Evolutionary conservation across 768 basidiomycete genomes (phyloP), one percentile per base, ranked within the genome.

Genomic region (Boletus speciosus): DNA sequence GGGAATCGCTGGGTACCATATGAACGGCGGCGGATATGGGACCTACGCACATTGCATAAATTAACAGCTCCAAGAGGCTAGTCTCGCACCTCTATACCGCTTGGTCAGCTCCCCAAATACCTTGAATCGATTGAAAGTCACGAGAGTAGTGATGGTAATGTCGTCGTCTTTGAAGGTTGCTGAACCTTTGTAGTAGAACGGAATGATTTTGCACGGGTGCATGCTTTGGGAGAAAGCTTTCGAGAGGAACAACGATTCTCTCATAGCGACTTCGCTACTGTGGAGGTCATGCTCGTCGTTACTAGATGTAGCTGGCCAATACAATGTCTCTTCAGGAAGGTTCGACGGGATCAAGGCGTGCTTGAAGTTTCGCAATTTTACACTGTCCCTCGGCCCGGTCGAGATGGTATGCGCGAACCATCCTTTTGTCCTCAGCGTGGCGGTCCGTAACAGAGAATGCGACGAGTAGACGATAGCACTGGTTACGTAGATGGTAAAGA

Each of bases 11-110:
- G 10, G 71, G 63, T 29, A 78, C 78, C 49, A 92, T 80, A 61
- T 94, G 90, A 16, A 93, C 79, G 0, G 91, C 84, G 3, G 86
- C 92, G 15, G 92, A 93, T 55, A 94, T 84, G 1, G 92, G 92
- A 16, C 91, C 90, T 91, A 35, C 8, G 6, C 35, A n/a, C 21
- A 34, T 31, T 23, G 23, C 35, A 15, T 43, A 57, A 29, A 6
- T 19, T 5, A 42, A 34, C 14, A 29, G 14, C 9, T 21, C 12
- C 12, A 54, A 42, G 43, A 42, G 51, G 44, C 32, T 41, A 32
- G 36, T 32, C 15, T 55, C 75, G 42, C 55, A 88, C 90, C 91
- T 76, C 81, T 76, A 67, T 93, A 92, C n/a, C 78, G 81, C 65
- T 84, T 80, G 6, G 85, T 86, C n/a, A 93, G 75, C 45, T 82